phyloP scores from a whole-genome alignment of 169 alveolate species.

The Plasmodium gallinaceum region DNA sequence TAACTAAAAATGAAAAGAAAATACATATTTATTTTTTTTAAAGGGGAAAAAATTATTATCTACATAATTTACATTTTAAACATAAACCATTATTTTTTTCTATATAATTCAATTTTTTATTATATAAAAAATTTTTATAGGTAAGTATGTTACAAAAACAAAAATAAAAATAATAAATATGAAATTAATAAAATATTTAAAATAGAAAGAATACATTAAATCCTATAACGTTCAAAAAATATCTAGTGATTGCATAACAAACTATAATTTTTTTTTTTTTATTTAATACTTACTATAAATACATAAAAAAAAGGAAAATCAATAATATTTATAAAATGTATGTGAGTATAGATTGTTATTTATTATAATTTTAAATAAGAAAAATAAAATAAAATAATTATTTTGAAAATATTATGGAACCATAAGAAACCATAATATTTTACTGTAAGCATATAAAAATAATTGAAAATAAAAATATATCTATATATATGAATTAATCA shows the following conservation, averaged over 20 bases:
- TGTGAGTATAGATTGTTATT: too few relatives aligned
- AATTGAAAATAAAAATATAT: too few relatives aligned
- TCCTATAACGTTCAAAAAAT: conserved; percentile 40
- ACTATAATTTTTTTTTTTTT: conserved; percentile 13
- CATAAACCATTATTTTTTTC: neutral
- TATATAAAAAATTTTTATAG: conserved; percentile 2
- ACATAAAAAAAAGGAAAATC: neutral
- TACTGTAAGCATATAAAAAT: too few relatives aligned
- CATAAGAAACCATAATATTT: too few relatives aligned
- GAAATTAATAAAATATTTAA: conserved; percentile 27
- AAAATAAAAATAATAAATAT: conserved; percentile 20
- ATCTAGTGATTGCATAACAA: conserved; percentile 17
- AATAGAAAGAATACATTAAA: conserved; percentile 19
- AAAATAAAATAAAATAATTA: too few relatives aligned
- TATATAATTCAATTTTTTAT: neutral
- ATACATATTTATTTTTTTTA: neutral
- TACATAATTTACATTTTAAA: too few relatives aligned
- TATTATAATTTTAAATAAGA: too few relatives aligned
- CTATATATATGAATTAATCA: too few relatives aligned
- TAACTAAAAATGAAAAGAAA: conserved; percentile 24
- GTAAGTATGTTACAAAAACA: conserved; percentile 26
- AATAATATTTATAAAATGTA: too few relatives aligned
- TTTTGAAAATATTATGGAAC: too few relatives aligned
- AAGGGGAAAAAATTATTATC: neutral
- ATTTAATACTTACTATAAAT: conserved; percentile 25